phyloP scores from a whole-genome alignment of 176 grass and related monocot genomes.

The Poa pratensis region DNA sequence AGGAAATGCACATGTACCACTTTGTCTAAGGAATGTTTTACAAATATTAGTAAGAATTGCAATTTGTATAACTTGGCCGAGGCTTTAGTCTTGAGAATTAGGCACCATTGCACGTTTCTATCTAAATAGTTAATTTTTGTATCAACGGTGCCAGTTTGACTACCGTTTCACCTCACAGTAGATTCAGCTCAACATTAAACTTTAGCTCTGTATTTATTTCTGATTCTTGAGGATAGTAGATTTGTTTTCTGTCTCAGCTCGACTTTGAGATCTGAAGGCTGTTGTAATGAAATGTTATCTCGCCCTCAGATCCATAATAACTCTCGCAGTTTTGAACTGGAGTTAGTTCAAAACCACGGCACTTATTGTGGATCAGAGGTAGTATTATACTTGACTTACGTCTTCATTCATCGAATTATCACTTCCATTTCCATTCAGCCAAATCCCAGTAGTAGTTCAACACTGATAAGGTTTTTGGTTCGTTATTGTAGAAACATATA shows the following conservation, averaged over 20 bases:
- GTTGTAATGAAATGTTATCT: neutral
- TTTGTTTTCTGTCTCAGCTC: slow-evolving; percentile 20
- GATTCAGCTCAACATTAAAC: neutral
- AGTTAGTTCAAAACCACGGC: no score
- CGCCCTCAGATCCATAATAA: no score
- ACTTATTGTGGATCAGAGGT: no score
- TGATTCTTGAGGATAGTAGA: neutral
- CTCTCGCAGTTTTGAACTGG: no score
- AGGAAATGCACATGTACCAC: neutral
- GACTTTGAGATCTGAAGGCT: neutral
- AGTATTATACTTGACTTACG: neutral
- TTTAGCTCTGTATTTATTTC: slow-evolving; percentile 13
- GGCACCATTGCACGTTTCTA: neutral
- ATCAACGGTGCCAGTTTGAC: slow-evolving; percentile 7
- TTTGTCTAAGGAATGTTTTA: slow-evolving; percentile 16
- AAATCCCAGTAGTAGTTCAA: neutral
- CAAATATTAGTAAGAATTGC: slow-evolving; percentile 5
- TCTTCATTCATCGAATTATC: neutral
- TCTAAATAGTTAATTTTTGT: neutral
- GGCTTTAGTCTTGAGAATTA: neutral
- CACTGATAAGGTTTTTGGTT: slow-evolving; percentile 8
- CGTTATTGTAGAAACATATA: neutral
- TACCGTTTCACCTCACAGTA: neutral
- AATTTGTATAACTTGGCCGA: neutral
- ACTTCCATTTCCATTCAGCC: neutral